Base-by-base conservation (phyloP, 371 early-diverging fungal genomes). In the Mucor velutinosus region DNA sequence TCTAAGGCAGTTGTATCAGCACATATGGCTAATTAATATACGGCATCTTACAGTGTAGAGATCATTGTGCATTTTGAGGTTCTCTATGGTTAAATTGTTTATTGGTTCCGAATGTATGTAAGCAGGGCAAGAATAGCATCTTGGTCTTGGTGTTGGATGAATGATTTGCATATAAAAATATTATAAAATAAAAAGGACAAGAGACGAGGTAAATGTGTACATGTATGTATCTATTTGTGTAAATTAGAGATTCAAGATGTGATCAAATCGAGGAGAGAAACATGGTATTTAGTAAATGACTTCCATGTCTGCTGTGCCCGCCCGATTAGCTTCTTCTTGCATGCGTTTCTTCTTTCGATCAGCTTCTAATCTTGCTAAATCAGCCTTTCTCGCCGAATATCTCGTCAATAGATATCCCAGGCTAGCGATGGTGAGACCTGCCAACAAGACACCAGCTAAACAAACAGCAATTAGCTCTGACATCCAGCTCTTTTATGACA, bases 281-380 rank as follows among this genome's bases (percentile, higher is more conserved):
- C 27, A n/a, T 47, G 21, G 29, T 27, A 15, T 23, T 61, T 74
- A 76, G 62, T 66, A 82, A 35, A 82, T 75, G 39, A 79, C 80
- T 63, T 82, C 82, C 78, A 78, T 79, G 62, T 82, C 82, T 4
- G 75, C 76, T 55, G 77, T 71, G 2, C 78, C 76, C 55, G 80
- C 75, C 33, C 70, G 70, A 55, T 75, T 73, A 21, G 82, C 82
- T 53, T 82, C 82, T 70, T 82, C 80, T 68, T 76, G 68, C 53
- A 78, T 45, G 41, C 60, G 70, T 41, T 82, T 82, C 29, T 67
- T 65, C 29, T 67, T 73, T 62, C 70, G 70, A 61, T 78, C 77
- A 27, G 75, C 66, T 55, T 79, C 78, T 14, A 75, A 45, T 10
- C 74, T 62, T 17, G 72, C 21, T 10, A 70, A 49, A 35, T 75